A percentile compares a stretch with the other conserved stretches of the same genome.
phyloP scores from a whole-genome alignment of 2,329 filamentous ascomycete species.

The Rutstroemia sp. region DNA sequence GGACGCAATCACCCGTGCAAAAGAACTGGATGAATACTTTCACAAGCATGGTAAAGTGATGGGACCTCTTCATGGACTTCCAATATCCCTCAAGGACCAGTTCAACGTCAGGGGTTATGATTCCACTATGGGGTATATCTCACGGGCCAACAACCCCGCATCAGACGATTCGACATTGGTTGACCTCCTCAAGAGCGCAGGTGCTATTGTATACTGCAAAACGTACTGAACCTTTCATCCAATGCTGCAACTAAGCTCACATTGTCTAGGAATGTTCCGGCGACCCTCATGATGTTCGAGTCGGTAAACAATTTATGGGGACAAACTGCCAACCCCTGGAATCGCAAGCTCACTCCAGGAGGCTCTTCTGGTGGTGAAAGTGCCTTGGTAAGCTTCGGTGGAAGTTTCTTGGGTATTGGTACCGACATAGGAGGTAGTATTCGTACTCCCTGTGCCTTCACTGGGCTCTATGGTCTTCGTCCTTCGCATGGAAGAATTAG shows the following conservation, averaged over 20 bases:
- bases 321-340: slow-evolving; percentile 33
- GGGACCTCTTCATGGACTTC: slow-evolving; percentile 27
- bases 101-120: slow-evolving; percentile 61
- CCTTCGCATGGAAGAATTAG: neutral
- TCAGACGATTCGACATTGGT: slow-evolving; percentile 58
- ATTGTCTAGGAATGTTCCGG: slow-evolving; percentile 52
- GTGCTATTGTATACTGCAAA: slow-evolving; percentile 84
- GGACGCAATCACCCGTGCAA: slow-evolving; percentile 26
- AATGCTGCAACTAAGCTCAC: neutral
- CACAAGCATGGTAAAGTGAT: slow-evolving; percentile 30
- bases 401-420: slow-evolving; percentile 23
- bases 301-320: slow-evolving; percentile 37
- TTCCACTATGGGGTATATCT: slow-evolving; percentile 52
- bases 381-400: slow-evolving; percentile 22
- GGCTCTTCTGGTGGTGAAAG: slow-evolving; percentile 28
- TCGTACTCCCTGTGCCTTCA: neutral
- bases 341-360: slow-evolving; percentile 21
- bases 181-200: slow-evolving; percentile 54
- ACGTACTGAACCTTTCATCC: slow-evolving; percentile 36
- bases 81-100: slow-evolving; percentile 44
- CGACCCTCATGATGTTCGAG: slow-evolving; percentile 26
- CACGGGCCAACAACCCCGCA: slow-evolving; percentile 69
- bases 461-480: neutral
- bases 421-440: slow-evolving; percentile 23
- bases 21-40: slow-evolving; percentile 37